Evolutionary conservation across 2,329 filamentous ascomycete genomes (phyloP).

Genomic region (Thermomyces lanuginosus): DNA sequence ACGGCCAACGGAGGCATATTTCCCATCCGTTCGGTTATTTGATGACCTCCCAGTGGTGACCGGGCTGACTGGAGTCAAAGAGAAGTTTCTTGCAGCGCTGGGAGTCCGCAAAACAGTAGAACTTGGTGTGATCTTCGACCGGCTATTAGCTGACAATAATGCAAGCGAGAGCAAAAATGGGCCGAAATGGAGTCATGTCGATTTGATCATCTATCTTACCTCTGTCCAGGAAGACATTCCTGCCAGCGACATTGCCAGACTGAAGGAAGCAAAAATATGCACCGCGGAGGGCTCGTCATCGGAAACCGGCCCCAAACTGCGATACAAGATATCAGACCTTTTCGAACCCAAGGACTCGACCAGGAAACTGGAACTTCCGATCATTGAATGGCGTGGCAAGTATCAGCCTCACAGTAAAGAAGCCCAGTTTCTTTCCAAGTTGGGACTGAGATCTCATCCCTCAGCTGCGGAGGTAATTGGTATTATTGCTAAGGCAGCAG

Average conservation of each 20-base stretch:
- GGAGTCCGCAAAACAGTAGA: constrained; percentile 94
- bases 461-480: constrained; percentile 57
- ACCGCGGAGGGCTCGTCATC: constrained; percentile 51
- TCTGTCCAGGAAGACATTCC: constrained; percentile 86
- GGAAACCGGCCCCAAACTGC: constrained; percentile 38
- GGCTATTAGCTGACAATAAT: constrained; percentile 50
- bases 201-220: constrained; percentile 84
- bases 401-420: constrained; percentile 53
- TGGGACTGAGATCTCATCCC: constrained; percentile 62
- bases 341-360: constrained; percentile 63
- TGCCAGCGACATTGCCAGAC: constrained; percentile 56
- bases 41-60: constrained; percentile 77
- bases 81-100: constrained; percentile 68
- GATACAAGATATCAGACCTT: constrained; percentile 59
- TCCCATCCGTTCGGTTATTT: constrained; percentile 83
- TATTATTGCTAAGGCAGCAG: constrained; percentile 53
- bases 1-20: constrained; percentile 73
- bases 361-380: constrained; percentile 52
- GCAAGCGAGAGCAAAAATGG: constrained; percentile 29
- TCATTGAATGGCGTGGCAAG: constrained; percentile 68
- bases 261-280: constrained; percentile 65
- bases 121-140: constrained; percentile 78
- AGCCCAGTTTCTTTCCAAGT: constrained; percentile 51
- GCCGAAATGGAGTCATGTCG: constrained; percentile 73
- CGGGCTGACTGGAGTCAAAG: constrained; percentile 63